These are phyloP conservation scores for Syzygium jambos DNA, from an alignment of 345 rosid species.

Conservation along the genomic window DNA sequence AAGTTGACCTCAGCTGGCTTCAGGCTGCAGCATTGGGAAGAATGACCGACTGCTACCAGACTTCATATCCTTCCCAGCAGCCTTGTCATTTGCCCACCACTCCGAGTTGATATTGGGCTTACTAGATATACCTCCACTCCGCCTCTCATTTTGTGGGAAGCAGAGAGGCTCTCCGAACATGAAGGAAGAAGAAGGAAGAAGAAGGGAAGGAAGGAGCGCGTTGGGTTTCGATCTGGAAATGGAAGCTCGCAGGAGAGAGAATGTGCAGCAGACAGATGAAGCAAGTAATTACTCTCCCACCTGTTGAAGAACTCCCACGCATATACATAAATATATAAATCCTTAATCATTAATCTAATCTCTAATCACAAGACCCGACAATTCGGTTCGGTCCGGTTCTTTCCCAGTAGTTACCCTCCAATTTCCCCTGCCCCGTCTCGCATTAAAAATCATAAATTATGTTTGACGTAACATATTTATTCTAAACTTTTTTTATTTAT, in stretches of 20 bases:
- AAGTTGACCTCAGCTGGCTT: constrained; percentile 40
- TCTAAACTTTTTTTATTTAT: too few species aligned
- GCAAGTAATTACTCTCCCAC: not conserved
- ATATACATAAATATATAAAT: not conserved
- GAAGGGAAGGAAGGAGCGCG: not conserved
- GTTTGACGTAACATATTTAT: too few species aligned
- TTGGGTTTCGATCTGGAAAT: not conserved
- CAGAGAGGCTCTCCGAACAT: not conserved
- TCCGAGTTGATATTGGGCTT: constrained; percentile 43
- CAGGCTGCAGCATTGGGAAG: constrained; percentile 82
- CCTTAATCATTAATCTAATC: not conserved
- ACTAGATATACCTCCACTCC: constrained; percentile 47
- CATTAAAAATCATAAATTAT: too few species aligned
- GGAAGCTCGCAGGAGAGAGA: not conserved
- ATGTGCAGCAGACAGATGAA: not conserved
- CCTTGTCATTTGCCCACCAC: constrained; percentile 91
- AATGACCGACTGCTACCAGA: constrained; percentile 69
- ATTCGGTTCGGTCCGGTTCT: too few species aligned
- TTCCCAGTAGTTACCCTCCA: too few species aligned
- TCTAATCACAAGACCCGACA: not conserved
- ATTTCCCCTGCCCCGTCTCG: too few species aligned
- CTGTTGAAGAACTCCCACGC: not conserved
- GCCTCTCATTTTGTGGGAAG: not conserved
- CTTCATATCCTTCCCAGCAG: constrained; percentile 45
- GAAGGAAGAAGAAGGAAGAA: not conserved